Conservation (phyloP, 78 protist genomes). For the Dictyostelium purpureum region DNA sequence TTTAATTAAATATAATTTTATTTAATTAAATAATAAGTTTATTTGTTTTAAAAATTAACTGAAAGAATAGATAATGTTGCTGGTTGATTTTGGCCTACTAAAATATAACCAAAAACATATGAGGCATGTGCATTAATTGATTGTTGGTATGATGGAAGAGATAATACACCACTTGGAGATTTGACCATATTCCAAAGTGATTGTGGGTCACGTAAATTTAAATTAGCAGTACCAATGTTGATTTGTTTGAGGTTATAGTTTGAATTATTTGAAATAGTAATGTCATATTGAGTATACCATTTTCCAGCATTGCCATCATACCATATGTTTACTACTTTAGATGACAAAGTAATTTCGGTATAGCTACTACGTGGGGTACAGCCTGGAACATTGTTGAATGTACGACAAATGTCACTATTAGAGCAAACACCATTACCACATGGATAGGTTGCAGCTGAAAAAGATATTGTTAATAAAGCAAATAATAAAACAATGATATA, state of each 20-base stretch:
- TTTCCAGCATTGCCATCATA: neutral
- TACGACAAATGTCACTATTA: neutral
- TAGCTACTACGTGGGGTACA: neutral
- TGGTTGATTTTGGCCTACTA: no score
- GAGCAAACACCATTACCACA: neutral
- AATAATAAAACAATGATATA: neutral
- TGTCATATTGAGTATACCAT: neutral
- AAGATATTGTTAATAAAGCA: neutral
- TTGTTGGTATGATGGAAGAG: neutral
- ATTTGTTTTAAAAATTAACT: no score
- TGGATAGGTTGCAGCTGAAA: neutral
- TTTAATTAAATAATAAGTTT: no score
- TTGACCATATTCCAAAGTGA: constrained; percentile 21
- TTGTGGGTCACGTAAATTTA: neutral
- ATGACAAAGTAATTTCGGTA: neutral
- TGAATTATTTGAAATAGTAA: neutral
- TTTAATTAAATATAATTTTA: no score
- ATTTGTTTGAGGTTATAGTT: neutral
- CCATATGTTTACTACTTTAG: neutral
- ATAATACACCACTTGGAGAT: neutral
- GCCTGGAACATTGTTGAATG: neutral
- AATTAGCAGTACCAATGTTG: neutral
- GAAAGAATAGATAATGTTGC: no score
- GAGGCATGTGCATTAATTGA: constrained; percentile 18
- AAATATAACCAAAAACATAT: no score